phyloP scores from a whole-genome alignment of 768 basidiomycete species.

The Auricularia heimuer region DNA sequence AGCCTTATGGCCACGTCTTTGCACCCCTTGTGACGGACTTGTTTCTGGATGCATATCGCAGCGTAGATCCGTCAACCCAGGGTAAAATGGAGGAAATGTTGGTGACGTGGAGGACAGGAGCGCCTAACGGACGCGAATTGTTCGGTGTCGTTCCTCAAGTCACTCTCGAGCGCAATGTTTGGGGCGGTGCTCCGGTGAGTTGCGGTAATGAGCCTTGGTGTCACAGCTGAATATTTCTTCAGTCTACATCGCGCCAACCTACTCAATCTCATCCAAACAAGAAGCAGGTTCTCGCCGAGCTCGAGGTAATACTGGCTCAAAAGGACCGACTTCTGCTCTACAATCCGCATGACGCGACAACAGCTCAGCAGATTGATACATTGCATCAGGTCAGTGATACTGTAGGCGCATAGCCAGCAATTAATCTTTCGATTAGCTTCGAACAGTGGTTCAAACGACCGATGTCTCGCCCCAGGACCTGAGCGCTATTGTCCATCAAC shows the following conservation, averaged over 20 bases:
- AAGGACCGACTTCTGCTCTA: constrained; percentile 64
- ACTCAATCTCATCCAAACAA: constrained; percentile 31
- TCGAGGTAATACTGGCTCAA: constrained; percentile 72
- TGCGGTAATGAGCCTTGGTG: no score
- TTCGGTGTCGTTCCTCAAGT: constrained; percentile 76
- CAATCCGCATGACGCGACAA: constrained; percentile 61
- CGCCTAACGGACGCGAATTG: constrained; percentile 68
- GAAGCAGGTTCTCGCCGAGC: constrained; percentile 71
- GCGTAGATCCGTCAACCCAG: constrained; percentile 75
- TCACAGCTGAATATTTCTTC: background rate
- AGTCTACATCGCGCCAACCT: background rate
- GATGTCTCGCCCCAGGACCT: constrained; percentile 76
- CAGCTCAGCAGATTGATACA: constrained; percentile 65
- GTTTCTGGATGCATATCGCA: constrained; percentile 79
- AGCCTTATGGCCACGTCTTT: constrained; percentile 85
- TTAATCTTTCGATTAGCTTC: constrained; percentile 35
- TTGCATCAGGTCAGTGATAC: constrained; percentile 60
- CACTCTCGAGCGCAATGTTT: constrained; percentile 76
- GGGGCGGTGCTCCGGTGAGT: constrained; percentile 42
- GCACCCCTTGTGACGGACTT: constrained; percentile 70
- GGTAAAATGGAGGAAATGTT: constrained; percentile 99
- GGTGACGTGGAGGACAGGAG: constrained; percentile 85
- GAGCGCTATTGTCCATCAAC: constrained; percentile 60
- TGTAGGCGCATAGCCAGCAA: background rate
- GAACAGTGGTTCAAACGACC: constrained; percentile 57